phyloP scores from a whole-genome alignment of 2,329 filamentous ascomycete species.

The Penicillium corylophilum region DNA sequence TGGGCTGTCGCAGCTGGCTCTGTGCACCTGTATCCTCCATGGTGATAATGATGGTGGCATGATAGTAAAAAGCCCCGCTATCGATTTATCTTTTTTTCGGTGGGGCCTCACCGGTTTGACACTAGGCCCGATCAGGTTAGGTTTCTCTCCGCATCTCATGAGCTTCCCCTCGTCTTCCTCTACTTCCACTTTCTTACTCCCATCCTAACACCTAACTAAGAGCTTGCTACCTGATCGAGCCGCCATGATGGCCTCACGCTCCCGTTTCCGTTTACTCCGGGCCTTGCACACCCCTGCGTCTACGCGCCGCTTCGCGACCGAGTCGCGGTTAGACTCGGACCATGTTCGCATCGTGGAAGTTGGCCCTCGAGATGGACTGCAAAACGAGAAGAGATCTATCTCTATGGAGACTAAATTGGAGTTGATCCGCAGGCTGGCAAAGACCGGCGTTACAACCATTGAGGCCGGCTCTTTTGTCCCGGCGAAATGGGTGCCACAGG shows the following conservation, averaged over 20 bases:
- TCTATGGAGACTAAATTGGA: slow-evolving; percentile 50
- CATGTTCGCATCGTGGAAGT: slow-evolving; percentile 56
- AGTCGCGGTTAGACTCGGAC: slow-evolving; percentile 45
- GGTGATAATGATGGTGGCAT: slow-evolving; percentile 2
- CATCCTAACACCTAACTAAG: background rate
- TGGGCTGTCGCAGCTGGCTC: slow-evolving; percentile 64
- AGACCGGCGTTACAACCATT: slow-evolving; percentile 51
- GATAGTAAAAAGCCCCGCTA: slow-evolving; percentile 13
- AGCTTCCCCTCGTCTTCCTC: slow-evolving; percentile 10
- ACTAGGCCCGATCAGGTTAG: slow-evolving; percentile 18
- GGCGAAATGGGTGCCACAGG: slow-evolving; percentile 56
- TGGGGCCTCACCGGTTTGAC: slow-evolving; percentile 9
- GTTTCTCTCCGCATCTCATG: slow-evolving; percentile 32
- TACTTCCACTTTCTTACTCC: slow-evolving; percentile 1
- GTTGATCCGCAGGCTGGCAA: slow-evolving; percentile 48
- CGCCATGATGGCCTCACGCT: slow-evolving; percentile 29
- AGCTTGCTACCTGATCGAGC: background rate
- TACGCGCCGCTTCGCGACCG: slow-evolving; percentile 37
- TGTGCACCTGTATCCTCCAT: slow-evolving; percentile 22
- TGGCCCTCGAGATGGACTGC: slow-evolving; percentile 53
- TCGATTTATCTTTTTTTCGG: slow-evolving; percentile 18
- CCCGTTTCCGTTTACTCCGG: slow-evolving; percentile 30
- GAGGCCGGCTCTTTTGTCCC: slow-evolving; percentile 56
- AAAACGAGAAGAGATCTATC: slow-evolving; percentile 54
- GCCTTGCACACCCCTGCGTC: slow-evolving; percentile 23